Evolutionary conservation across 208 protist genomes (phyloP), one percentile per base, ranked within the genome.

Genomic region (Naegleria lovaniensis): DNA sequence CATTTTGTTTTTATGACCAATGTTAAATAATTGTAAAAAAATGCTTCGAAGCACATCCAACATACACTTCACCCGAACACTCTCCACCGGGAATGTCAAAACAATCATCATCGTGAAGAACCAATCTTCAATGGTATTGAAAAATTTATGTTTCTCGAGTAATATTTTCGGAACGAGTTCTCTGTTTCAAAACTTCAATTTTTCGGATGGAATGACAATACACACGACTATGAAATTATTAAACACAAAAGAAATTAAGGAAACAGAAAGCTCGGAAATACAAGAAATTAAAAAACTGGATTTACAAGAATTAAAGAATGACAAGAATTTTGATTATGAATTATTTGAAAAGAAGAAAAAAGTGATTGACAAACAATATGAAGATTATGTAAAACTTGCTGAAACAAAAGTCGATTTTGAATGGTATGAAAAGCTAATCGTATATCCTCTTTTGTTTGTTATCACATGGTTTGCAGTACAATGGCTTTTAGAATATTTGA

Each of bases 291-390:
- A 67, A 67, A 67, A 67, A 67, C 22, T 67, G 13, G 55, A 67
- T 67, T 67, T 67, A 67, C 55, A 67, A 67, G 55, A 67, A 67
- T 67, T 67, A 67, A 67, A 67, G 55, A 67, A 67, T 67, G 55
- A 67, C 22, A 67, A 67, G 22, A 67, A 67, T 67, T 67, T 67
- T 67, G 55, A 67, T 67, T 67, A 67, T 67, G 55, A 67, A 67
- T 67, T 67, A 67, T 67, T 67, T 67, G 55, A 67, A 67, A 67
- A 67, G 55, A 67, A 67, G 22, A 67, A 67, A 29, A 67, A 67
- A 13, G 55, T 67, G 19, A 67, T 67, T 67, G 55, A 67, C 19
- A 67, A 67, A 67, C 11, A 67, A 13, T 67, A 67, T 67, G 55
- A 67, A 29, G 55, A 67, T 22, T 67, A 67, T 67, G 55, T 67